These are phyloP conservation scores for Pelargonium nanum DNA, from an alignment of 345 rosid genomes.

Conservation along the genomic window DNA sequence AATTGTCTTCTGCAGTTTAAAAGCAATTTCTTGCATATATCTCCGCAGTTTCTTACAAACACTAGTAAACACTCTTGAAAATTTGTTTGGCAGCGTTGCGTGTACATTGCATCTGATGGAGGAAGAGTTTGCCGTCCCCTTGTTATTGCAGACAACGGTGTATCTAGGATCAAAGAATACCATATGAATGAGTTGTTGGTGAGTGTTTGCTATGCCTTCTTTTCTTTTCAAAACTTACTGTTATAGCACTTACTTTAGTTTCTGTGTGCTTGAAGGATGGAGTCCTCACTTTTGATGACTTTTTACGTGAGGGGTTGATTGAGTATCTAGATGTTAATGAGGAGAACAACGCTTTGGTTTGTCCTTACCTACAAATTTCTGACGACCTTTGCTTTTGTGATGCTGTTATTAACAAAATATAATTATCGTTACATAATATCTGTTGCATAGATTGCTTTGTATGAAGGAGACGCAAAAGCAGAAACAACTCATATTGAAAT, in stretches of 20 bases:
- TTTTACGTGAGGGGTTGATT: constrained; percentile 76
- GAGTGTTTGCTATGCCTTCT: constrained; percentile 17
- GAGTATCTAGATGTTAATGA: constrained; percentile 97
- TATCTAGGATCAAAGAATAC: constrained; percentile 74
- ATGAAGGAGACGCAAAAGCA: constrained; percentile 63
- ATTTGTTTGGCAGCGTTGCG: constrained; percentile 44
- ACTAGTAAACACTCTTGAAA: background rate
- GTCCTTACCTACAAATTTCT: constrained; percentile 15
- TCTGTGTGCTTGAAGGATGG: constrained; percentile 50
- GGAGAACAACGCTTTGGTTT: constrained; percentile 90
- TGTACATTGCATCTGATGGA: constrained; percentile 95
- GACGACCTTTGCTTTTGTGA: background rate
- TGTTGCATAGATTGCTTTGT: constrained; percentile 67
- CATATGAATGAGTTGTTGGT: constrained; percentile 91
- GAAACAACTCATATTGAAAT: constrained; percentile 90
- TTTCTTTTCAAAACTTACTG: constrained; percentile 5
- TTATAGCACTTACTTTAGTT: constrained; percentile 13
- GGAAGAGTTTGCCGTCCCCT: constrained; percentile 98
- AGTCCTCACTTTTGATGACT: constrained; percentile 75
- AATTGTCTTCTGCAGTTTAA: background rate
- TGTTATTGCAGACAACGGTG: constrained; percentile 87
- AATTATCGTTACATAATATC: constrained; percentile 10
- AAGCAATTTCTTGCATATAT: background rate
- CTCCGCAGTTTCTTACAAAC: background rate
- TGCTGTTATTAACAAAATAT: constrained; percentile 5